Base-by-base conservation (phyloP, 139 green algal genomes). In the Deuterostichococcus epilithicus region DNA sequence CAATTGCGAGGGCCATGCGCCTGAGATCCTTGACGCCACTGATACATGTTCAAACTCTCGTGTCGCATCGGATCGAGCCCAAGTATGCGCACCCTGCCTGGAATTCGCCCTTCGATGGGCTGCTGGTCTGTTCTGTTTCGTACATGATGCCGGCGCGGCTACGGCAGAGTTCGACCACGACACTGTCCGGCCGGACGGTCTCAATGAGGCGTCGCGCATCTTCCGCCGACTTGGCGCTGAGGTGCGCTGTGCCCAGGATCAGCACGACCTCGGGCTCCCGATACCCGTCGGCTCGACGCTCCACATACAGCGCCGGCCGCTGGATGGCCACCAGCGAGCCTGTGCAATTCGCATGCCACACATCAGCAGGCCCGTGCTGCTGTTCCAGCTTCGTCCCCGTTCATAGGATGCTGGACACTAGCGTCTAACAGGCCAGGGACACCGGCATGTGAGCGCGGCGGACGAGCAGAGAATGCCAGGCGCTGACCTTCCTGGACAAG, bases 131-230 rank as follows among this genome's bases (percentile, higher is more conserved):
- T 5, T 23, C 38, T 22, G 37, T 15, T 26, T 44, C 65, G 22
- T 85, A 85, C 70, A 94, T 77, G 15, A 87, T 67, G 0, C 82
- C 86, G 1, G 86, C 80, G 25, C 91, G 80, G 70, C 82, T 90
- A 10, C 82, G 78, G 69, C 91, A 96, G 32, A 96, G 82, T 81
- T 95, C 91, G 33, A 96, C 90, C 5, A 96, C 90, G 33, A 95
- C 88, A 8, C 63, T 79, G 18, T 95, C 77, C 1, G 91, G 91
- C 59, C 80, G 74, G 35, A 92, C 85, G 0, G 85, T 83, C 78
- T 75, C 36, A 2, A 94, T 74, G 6, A 95, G 85, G 2, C 84
- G 77, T 8, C 70, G 32, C 37, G 93, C 91, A 30, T 90, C 88
- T 0, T 45, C 70, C n/a, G 86, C 85, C 18, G 85, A 92, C 52